Conservation (phyloP, 495 filamentous ascomycete genomes). For the Glonium stellatum region DNA sequence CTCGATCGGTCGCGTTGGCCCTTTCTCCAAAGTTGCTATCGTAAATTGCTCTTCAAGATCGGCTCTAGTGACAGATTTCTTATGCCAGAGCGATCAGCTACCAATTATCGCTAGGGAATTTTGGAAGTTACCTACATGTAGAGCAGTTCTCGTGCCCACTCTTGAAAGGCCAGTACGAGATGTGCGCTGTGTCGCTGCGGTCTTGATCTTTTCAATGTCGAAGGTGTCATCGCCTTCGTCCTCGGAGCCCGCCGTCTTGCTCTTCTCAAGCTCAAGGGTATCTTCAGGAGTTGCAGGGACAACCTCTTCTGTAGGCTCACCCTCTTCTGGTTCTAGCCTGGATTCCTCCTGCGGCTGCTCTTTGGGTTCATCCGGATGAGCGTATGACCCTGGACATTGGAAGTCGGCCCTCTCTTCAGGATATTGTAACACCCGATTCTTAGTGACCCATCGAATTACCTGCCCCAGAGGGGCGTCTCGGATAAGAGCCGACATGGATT, state of each 20-base stretch:
- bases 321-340: conserved; percentile 10
- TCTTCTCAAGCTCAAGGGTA: conserved; percentile 12
- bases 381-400: conserved; percentile 6
- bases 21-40: conserved; percentile 20
- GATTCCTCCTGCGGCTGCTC: not conserved
- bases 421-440: conserved; percentile 25
- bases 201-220: conserved; percentile 22
- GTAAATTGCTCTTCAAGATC: conserved; percentile 27
- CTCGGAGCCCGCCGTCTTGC: not conserved
- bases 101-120: no score
- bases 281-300: conserved; percentile 3
- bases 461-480: conserved; percentile 29
- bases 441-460: conserved; percentile 24
- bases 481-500: conserved; percentile 22
- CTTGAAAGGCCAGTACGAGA: conserved; percentile 17
- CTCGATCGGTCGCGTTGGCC: conserved; percentile 21
- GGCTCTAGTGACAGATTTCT: conserved; percentile 15
- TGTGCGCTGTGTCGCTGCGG: conserved; percentile 10
- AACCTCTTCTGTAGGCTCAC: conserved; percentile 6
- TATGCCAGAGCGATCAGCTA: no score
- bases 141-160: conserved; percentile 19
- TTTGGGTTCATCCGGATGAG: conserved; percentile 1
- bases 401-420: conserved; percentile 29
- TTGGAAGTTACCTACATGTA: no score
- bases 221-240: not conserved